Conservation (phyloP, 2,329 filamentous ascomycete genomes). For the Coniella vitis region DNA sequence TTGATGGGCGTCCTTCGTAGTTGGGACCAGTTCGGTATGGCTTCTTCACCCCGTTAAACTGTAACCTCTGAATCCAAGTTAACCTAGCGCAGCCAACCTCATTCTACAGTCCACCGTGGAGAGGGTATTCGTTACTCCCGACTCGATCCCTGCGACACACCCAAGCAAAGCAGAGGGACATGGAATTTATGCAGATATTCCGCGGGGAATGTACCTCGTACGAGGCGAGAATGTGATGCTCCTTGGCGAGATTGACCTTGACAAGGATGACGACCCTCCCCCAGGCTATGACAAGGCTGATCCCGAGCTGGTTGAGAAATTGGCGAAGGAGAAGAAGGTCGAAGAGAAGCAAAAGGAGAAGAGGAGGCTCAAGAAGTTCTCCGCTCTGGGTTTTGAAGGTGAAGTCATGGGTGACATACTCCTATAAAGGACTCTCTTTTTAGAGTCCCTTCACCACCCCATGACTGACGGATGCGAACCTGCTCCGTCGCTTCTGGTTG, state of each 20-base stretch:
- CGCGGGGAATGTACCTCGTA: slow-evolving; percentile 82
- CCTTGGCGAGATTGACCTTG: slow-evolving; percentile 91
- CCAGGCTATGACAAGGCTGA: slow-evolving; percentile 51
- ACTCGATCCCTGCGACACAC: slow-evolving; percentile 31
- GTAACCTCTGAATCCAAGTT: slow-evolving; percentile 15
- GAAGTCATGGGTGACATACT: slow-evolving; percentile 73
- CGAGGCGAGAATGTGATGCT: slow-evolving; percentile 95
- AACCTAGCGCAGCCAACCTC: slow-evolving; percentile 51
- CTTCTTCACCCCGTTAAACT: neutral
- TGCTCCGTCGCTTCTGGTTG: slow-evolving; percentile 11
- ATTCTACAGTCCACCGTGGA: slow-evolving; percentile 91
- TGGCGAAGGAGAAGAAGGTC: slow-evolving; percentile 65
- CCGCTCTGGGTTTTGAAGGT: slow-evolving; percentile 77
- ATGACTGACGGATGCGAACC: neutral
- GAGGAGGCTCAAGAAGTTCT: slow-evolving; percentile 61
- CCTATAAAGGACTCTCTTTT: slow-evolving; percentile 43
- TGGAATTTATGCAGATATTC: slow-evolving; percentile 73
- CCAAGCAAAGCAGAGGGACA: slow-evolving; percentile 27
- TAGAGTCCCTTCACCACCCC: neutral
- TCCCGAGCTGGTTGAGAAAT: slow-evolving; percentile 50
- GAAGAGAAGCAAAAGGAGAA: slow-evolving; percentile 69
- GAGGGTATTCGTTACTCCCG: slow-evolving; percentile 65
- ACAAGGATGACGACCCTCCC: slow-evolving; percentile 86
- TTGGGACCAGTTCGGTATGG: slow-evolving; percentile 94
- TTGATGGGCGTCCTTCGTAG: slow-evolving; percentile 86